Conservation (phyloP, 345 rosid genomes). For the Salix arbutifolia region DNA sequence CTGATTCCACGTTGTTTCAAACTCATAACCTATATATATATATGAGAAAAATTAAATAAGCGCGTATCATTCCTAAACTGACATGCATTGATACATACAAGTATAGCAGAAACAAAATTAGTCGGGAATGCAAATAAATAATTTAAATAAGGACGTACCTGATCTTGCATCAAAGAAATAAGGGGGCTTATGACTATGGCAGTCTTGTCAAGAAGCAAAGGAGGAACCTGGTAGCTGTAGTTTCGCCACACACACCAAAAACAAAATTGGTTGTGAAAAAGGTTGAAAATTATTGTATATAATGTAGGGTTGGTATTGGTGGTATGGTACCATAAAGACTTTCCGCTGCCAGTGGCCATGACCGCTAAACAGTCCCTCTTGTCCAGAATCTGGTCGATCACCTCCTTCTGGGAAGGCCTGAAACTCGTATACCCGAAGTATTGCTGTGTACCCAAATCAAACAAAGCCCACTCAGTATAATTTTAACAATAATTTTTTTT, state of each 20-base stretch:
- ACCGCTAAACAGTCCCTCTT: conserved; percentile 40
- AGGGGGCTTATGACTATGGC: conserved; percentile 47
- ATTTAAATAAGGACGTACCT: conserved; percentile 26
- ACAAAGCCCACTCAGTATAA: not conserved
- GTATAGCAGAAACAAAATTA: not conserved
- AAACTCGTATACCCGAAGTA: conserved; percentile 39
- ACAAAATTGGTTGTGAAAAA: not conserved
- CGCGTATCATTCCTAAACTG: too few species aligned
- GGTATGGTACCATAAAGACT: conserved; percentile 39
- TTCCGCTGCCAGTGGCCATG: conserved; percentile 55
- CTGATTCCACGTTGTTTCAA: conserved; percentile 39
- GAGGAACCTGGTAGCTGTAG: conserved; percentile 45
- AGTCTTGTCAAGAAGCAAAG: conserved; percentile 33
- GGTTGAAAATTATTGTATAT: not conserved
- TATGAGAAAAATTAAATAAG: not conserved
- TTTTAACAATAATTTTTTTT: not conserved
- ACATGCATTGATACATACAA: too few species aligned
- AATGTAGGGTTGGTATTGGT: too few species aligned
- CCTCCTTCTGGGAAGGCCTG: conserved; percentile 43
- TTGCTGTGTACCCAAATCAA: conserved; percentile 16
- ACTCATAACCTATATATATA: conserved; percentile 34
- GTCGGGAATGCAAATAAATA: not conserved
- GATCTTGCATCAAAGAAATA: conserved; percentile 50
- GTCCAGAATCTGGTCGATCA: conserved; percentile 28
- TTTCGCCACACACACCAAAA: not conserved